A percentile compares a stretch with the other conserved stretches of the same genome.
These are phyloP conservation scores for Collybia nuda DNA, from an alignment of 768 basidiomycete genomes.

Conservation along the genomic window DNA sequence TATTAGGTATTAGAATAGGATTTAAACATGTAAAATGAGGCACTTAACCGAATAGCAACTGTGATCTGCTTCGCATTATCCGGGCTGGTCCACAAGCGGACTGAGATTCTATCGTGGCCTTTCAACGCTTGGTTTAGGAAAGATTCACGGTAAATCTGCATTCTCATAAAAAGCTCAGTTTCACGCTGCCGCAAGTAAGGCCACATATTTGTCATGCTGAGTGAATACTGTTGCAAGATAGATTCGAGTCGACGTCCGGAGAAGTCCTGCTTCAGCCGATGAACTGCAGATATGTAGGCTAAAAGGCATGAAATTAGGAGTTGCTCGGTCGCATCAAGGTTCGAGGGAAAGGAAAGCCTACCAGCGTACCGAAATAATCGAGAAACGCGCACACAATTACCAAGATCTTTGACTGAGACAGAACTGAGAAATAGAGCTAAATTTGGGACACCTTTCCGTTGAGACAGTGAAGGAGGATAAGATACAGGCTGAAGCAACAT, in stretches of 20 bases:
- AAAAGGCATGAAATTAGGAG: constrained; percentile 2
- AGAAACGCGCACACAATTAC: constrained; percentile 51
- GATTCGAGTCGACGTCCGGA: constrained; percentile 46
- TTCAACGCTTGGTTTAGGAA: constrained; percentile 46
- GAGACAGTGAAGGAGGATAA: constrained; percentile 57
- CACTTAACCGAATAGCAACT: constrained; percentile 52
- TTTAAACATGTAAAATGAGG: neutral
- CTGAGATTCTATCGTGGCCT: constrained; percentile 34
- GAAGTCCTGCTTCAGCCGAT: constrained; percentile 46
- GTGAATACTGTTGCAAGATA: constrained; percentile 36
- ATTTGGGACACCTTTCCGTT: constrained; percentile 51
- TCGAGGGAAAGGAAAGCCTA: constrained; percentile 19
- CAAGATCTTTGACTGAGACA: constrained; percentile 43
- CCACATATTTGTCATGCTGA: constrained; percentile 65
- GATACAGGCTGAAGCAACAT: constrained; percentile 39
- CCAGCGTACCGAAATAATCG: constrained; percentile 66
- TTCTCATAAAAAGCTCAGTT: constrained; percentile 38
- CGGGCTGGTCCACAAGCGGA: constrained; percentile 57
- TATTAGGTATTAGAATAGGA: constrained; percentile 21
- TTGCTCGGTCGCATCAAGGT: constrained; percentile 4
- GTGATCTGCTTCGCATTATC: constrained; percentile 56
- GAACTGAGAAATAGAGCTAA: constrained; percentile 57
- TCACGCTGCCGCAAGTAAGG: constrained; percentile 62
- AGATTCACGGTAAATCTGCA: constrained; percentile 39
- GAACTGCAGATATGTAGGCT: constrained; percentile 66